Conservation (phyloP, 2,329 filamentous ascomycete species). For the Verticillium nonalfalfae region DNA sequence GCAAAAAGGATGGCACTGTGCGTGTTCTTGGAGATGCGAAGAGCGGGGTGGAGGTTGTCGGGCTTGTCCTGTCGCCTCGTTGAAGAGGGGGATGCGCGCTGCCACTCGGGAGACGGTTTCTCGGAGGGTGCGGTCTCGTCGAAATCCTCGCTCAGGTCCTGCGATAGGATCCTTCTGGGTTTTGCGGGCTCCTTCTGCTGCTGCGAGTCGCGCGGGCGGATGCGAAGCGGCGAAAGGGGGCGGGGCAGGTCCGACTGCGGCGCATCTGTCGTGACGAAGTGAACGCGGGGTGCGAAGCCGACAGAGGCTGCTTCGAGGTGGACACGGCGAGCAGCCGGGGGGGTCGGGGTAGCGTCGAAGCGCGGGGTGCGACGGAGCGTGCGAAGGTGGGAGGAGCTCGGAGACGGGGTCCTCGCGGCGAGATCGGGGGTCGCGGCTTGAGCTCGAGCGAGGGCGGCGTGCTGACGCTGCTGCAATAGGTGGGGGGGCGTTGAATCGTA, state of each 20-base stretch:
- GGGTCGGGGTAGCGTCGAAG: constrained; percentile 37
- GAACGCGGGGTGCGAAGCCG: constrained; percentile 37
- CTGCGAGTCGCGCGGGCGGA: constrained; percentile 1
- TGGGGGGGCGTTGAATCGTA: constrained; percentile 36
- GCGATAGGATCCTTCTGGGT: constrained; percentile 33
- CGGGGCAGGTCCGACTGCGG: constrained; percentile 8
- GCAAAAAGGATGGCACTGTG: constrained; percentile 88
- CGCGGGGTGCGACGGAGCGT: constrained; percentile 45
- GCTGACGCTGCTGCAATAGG: constrained; percentile 35
- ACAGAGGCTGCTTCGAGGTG: constrained; percentile 41
- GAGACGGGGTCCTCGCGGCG: constrained; percentile 33
- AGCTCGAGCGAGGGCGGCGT: constrained; percentile 16
- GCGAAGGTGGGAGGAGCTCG: constrained; percentile 36
- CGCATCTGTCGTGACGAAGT: constrained; percentile 25
- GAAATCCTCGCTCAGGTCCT: constrained; percentile 40
- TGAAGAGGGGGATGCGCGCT: constrained; percentile 19
- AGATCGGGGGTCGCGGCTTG: constrained; percentile 25
- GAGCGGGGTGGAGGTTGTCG: constrained; percentile 34
- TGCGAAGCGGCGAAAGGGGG: constrained; percentile 1
- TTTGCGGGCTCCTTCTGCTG: constrained; percentile 7
- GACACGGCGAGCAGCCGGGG: constrained; percentile 27
- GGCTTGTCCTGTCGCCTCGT: constrained; percentile 21
- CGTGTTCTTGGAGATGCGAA: constrained; percentile 74
- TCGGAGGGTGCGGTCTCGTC: constrained; percentile 30
- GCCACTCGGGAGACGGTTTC: constrained; percentile 15